Evolutionary conservation across 2,329 filamentous ascomycete species (phyloP).

Genomic region (Tympanopsis confertula): DNA sequence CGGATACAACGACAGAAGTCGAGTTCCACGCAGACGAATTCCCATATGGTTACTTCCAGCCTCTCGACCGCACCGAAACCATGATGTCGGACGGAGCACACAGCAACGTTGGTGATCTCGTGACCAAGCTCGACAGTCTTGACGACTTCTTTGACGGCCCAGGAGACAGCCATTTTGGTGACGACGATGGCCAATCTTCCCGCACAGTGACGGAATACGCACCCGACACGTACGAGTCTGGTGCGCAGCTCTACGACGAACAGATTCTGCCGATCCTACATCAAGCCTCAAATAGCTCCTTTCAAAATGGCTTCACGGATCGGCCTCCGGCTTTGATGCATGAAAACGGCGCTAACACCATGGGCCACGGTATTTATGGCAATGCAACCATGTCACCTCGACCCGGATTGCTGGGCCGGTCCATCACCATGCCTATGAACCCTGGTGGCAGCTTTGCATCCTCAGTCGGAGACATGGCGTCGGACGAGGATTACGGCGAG

Average conservation of each 20-base stretch:
- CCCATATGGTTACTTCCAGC: slow-evolving; percentile 69
- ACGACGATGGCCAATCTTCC: slow-evolving; percentile 48
- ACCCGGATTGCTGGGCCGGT: slow-evolving; percentile 66
- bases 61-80: slow-evolving; percentile 66
- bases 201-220: slow-evolving; percentile 54
- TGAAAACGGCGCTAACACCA: slow-evolving; percentile 40
- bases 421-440: slow-evolving; percentile 69
- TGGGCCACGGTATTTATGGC: slow-evolving; percentile 50
- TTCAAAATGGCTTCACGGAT: slow-evolving; percentile 83
- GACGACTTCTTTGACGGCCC: slow-evolving; percentile 74
- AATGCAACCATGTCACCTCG: slow-evolving; percentile 30
- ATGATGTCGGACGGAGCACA: slow-evolving; percentile 81
- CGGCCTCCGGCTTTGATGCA: slow-evolving; percentile 47
- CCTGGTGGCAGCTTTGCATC: slow-evolving; percentile 39
- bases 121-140: slow-evolving; percentile 66
- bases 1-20: slow-evolving; percentile 68
- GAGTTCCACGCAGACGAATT: slow-evolving; percentile 89
- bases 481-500: slow-evolving; percentile 65
- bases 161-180: slow-evolving; percentile 11
- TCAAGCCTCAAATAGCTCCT: slow-evolving; percentile 68
- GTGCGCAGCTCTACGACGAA: slow-evolving; percentile 80
- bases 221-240: slow-evolving; percentile 57
- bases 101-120: slow-evolving; percentile 67
- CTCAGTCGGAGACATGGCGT: slow-evolving; percentile 48
- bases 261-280: slow-evolving; percentile 84